Evolutionary conservation across 179 eudicot genomes (phyloP).

Genomic region (Amaranthus tricolor): DNA sequence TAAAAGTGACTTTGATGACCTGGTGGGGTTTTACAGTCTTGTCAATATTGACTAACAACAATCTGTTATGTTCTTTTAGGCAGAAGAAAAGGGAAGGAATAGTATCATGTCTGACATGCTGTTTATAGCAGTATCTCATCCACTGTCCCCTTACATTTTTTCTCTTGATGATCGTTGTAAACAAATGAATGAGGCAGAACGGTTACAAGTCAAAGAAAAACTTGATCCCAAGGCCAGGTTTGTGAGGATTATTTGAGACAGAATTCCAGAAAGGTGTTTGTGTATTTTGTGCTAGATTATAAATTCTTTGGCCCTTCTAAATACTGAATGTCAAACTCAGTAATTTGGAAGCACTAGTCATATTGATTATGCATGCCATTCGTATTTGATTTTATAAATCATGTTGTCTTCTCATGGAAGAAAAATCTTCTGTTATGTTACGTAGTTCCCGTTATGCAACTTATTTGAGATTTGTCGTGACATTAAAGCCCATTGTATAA

Average conservation of each 20-base stretch:
- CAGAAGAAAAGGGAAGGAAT: slow-evolving; percentile 87
- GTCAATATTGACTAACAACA: not conserved
- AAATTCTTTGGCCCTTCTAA: not conserved
- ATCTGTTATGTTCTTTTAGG: slow-evolving; percentile 36
- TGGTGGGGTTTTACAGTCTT: not conserved
- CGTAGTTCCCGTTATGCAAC: no score
- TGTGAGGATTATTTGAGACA: slow-evolving; percentile 18
- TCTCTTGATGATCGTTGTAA: slow-evolving; percentile 86
- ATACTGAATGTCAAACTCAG: not conserved
- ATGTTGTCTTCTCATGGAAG: not conserved
- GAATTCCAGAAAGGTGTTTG: not conserved
- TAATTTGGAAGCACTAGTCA: slow-evolving; percentile 6
- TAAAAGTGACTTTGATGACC: slow-evolving; percentile 1
- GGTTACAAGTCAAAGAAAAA: slow-evolving; percentile 50
- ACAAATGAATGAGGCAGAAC: slow-evolving; percentile 52
- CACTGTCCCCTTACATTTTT: slow-evolving; percentile 76
- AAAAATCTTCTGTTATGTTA: no score
- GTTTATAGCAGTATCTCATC: slow-evolving; percentile 74
- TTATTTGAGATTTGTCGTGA: no score
- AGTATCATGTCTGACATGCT: slow-evolving; percentile 76
- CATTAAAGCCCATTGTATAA: no score
- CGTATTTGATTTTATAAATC: not conserved
- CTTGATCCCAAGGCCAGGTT: slow-evolving; percentile 84
- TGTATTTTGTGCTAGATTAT: not conserved
- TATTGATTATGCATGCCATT: not conserved